These are phyloP conservation scores for Eucalyptus rudis DNA, from an alignment of 345 rosid genomes.

Conservation along the genomic window DNA sequence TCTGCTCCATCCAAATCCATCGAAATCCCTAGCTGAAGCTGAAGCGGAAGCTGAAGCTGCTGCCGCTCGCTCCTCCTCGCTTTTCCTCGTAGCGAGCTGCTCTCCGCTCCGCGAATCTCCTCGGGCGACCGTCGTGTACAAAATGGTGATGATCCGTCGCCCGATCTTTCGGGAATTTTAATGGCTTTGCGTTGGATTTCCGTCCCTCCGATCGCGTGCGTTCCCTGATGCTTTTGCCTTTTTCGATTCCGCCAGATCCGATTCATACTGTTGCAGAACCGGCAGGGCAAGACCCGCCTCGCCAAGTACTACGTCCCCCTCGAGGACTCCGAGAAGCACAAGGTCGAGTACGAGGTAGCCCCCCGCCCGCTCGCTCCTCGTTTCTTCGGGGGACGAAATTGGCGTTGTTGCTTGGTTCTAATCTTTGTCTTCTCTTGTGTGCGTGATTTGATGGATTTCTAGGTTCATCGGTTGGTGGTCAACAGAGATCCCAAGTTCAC, in stretches of 20 bases:
- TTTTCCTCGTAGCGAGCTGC: background rate
- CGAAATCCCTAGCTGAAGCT: background rate
- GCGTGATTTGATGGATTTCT: background rate
- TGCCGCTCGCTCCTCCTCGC: background rate
- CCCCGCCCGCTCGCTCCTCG: background rate
- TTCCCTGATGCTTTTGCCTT: background rate
- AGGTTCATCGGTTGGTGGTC: constrained; percentile 98
- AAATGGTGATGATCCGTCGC: background rate
- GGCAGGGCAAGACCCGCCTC: constrained; percentile 99
- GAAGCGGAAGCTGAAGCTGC: background rate
- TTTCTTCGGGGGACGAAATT: background rate
- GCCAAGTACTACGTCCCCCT: constrained; percentile 98
- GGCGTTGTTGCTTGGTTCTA: background rate
- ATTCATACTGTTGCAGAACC: constrained; percentile 88
- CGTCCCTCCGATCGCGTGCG: background rate
- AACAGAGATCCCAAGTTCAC: constrained; percentile 93
- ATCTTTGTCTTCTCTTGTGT: background rate
- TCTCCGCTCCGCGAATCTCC: background rate
- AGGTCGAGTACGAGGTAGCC: constrained; percentile 81
- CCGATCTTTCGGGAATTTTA: background rate
- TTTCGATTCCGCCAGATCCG: constrained; percentile 43
- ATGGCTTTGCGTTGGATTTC: background rate
- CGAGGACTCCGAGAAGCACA: constrained; percentile 97
- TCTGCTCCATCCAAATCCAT: background rate
- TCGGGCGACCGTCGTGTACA: background rate